These are phyloP conservation scores for Candida gigantensis DNA, from an alignment of 1,139 yeast species.

Conservation along the genomic window DNA sequence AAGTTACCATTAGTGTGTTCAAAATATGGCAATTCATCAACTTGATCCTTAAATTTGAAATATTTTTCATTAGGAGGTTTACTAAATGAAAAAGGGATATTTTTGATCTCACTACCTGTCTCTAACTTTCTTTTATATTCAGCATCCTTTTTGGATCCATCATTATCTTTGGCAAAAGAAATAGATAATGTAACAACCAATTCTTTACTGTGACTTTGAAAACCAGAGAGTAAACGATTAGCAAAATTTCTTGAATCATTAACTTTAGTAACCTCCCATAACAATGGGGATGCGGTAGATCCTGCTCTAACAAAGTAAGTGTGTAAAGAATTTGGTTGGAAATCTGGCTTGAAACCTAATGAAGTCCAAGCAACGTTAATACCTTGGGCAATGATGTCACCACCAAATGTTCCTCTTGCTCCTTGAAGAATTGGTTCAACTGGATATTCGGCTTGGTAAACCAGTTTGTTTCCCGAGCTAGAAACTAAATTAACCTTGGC, in stretches of 20 bases:
- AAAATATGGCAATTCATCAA: constrained; percentile 28
- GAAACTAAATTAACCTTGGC: constrained; percentile 9
- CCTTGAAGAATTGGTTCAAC: constrained; percentile 33
- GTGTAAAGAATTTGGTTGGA: constrained; percentile 43
- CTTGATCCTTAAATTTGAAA: constrained; percentile 30
- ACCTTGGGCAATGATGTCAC: constrained; percentile 39
- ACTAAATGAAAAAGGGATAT: constrained; percentile 33
- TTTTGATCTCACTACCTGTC: constrained; percentile 15
- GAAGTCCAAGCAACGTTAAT: constrained; percentile 42
- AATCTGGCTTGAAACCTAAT: constrained; percentile 23
- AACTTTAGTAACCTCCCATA: constrained; percentile 36
- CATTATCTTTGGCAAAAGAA: constrained; percentile 37
- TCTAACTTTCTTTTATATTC: constrained; percentile 12
- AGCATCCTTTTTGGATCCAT: constrained; percentile 17
- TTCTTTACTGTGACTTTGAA: constrained; percentile 30
- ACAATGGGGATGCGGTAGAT: constrained; percentile 26
- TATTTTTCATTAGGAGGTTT: constrained; percentile 32
- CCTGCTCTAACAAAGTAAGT: constrained; percentile 45
- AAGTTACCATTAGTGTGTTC: constrained; percentile 37
- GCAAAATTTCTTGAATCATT: constrained; percentile 40
- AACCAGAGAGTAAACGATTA: constrained; percentile 37
- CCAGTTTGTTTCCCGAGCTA: constrained; percentile 11
- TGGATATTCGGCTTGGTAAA: constrained; percentile 36
- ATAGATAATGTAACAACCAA: constrained; percentile 36
- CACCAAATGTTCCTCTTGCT: constrained; percentile 44